Evolutionary conservation across 495 filamentous ascomycete genomes (phyloP).

Genomic region (Elasticomyces elasticus): DNA sequence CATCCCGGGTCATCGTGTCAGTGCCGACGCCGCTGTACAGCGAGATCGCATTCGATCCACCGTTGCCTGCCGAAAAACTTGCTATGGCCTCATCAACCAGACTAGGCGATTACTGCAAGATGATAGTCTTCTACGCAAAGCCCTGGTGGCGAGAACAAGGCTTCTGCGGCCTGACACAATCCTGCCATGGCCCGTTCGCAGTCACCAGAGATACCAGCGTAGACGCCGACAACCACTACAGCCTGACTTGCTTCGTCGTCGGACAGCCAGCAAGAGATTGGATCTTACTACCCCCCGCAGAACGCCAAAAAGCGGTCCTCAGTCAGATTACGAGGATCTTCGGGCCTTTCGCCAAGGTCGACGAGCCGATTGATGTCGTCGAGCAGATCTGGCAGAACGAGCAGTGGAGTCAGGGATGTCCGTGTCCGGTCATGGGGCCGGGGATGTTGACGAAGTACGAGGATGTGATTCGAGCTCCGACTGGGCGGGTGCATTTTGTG

Average conservation of each 20-base stretch:
- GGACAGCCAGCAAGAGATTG: conserved; percentile 18
- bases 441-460: conserved; percentile 11
- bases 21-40: conserved; percentile 18
- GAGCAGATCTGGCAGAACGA: conserved; percentile 23
- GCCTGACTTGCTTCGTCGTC: conserved; percentile 20
- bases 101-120: conserved; percentile 23
- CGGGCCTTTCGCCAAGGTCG: conserved; percentile 14
- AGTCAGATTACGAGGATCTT: conserved; percentile 12
- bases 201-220: conserved; percentile 21
- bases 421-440: conserved; percentile 15
- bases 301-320: conserved; percentile 6
- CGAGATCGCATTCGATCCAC: conserved; percentile 16
- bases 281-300: conserved; percentile 3
- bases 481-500: conserved; percentile 27
- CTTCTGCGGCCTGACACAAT: conserved; percentile 18
- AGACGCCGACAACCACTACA: conserved; percentile 18
- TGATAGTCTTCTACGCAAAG: conserved; percentile 17
- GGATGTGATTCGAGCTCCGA: conserved; percentile 16
- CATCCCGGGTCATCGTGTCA: conserved; percentile 17
- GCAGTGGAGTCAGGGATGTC: conserved; percentile 19
- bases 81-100: conserved; percentile 9
- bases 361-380: conserved; percentile 16
- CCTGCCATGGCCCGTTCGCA: conserved; percentile 19
- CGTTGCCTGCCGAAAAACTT: conserved; percentile 16
- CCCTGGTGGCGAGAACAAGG: conserved; percentile 23